Percentiles rank a stretch among this genome's conserved stretches.
Conservation (phyloP, 805 yeast genomes). For the Diddensiella caesifluorescens region DNA sequence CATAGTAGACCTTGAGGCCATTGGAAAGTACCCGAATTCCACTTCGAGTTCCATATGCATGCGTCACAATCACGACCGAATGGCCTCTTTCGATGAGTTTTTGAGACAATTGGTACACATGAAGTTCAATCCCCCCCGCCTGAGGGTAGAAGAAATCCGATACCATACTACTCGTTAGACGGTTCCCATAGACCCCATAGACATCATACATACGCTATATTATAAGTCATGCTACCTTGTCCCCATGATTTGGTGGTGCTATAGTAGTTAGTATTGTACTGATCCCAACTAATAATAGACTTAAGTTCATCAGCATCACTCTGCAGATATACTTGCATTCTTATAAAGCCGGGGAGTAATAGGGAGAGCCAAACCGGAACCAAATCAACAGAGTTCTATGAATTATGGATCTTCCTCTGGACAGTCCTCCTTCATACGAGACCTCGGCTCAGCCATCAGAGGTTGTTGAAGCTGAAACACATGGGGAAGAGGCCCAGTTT, state of each 20-base stretch:
- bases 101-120: conserved; percentile 82
- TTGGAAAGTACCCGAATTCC: conserved; percentile 82
- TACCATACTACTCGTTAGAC: conserved; percentile 57
- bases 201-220: conserved; percentile 27
- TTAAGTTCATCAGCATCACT: no score
- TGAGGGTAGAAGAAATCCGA: conserved; percentile 98
- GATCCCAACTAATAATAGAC: no score
- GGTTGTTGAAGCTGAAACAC: conserved; percentile 8
- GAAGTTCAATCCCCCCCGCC: conserved; percentile 97
- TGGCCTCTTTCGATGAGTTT: conserved; percentile 76
- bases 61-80: conserved; percentile 81
- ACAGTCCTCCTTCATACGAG: conserved; percentile 17
- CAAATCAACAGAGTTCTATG: no score
- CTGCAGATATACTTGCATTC: no score
- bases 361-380: no score
- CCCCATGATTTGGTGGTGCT: no score
- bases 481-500: conserved; percentile 11
- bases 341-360: no score
- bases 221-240: conserved; percentile 30
- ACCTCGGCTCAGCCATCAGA: conserved; percentile 5
- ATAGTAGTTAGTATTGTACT: no score
- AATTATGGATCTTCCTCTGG: conserved; percentile 1
- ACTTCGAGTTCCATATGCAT: conserved; percentile 73
- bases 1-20: conserved; percentile 88
- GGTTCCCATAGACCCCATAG: not conserved